These are phyloP conservation scores for Quercus cerris DNA, from an alignment of 306 rosid genomes.

Conservation along the genomic window DNA sequence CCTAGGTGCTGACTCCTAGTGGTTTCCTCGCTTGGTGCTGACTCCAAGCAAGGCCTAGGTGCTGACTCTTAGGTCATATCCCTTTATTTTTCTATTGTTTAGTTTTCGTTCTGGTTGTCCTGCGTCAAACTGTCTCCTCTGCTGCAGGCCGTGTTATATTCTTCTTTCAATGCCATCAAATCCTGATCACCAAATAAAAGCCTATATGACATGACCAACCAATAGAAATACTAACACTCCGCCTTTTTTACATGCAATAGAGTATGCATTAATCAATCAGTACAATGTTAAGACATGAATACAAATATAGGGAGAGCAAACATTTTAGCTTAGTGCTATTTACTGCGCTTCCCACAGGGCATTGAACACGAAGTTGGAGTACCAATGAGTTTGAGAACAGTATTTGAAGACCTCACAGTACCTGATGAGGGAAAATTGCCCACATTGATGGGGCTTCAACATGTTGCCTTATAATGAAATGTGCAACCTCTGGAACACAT, in stretches of 20 bases:
- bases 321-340: neutral
- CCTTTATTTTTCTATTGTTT: too few relatives aligned
- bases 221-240: too few relatives aligned
- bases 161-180: constrained; percentile 78
- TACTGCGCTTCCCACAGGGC: neutral
- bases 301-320: neutral
- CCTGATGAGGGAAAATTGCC: constrained; percentile 99
- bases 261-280: neutral
- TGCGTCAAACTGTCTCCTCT: constrained; percentile 66
- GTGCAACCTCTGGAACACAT: constrained; percentile 72
- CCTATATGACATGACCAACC: neutral
- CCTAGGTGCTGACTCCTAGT: too few relatives aligned
- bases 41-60: too few relatives aligned
- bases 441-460: constrained; percentile 97
- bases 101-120: too few relatives aligned
- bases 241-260: constrained; percentile 3
- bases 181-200: constrained; percentile 48
- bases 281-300: neutral
- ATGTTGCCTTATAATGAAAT: constrained; percentile 69
- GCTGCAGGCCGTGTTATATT: constrained; percentile 73
- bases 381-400: neutral
- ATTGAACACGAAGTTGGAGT: neutral
- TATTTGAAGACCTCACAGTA: neutral
- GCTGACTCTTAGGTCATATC: too few relatives aligned
- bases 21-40: too few relatives aligned